phyloP scores from a whole-genome alignment of 1,284 basidiomycete genomes.

The Coriolopsis trogii region DNA sequence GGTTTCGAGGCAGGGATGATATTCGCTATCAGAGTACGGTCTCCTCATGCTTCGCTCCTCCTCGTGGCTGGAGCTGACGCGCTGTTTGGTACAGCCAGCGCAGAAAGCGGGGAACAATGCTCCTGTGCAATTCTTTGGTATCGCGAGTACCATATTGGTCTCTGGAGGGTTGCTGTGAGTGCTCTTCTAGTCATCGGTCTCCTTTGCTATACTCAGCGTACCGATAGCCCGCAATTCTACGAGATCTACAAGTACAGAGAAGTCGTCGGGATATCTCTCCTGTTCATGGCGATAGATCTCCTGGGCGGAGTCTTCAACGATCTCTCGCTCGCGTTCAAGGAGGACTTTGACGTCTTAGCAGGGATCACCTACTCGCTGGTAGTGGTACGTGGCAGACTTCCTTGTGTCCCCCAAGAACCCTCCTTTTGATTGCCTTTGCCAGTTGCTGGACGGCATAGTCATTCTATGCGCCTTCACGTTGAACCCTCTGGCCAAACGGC shows the following conservation, averaged over 20 bases:
- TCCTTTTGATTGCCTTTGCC: not conserved
- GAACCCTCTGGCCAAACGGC: slow-evolving; percentile 48
- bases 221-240: slow-evolving; percentile 52
- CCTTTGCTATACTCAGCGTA: not conserved
- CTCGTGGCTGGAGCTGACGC: not conserved
- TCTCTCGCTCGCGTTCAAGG: slow-evolving; percentile 72
- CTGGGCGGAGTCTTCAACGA: slow-evolving; percentile 74
- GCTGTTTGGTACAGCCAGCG: slow-evolving; percentile 36
- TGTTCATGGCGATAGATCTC: slow-evolving; percentile 74
- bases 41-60: not conserved
- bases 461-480: slow-evolving; percentile 61
- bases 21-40: slow-evolving; percentile 54
- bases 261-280: slow-evolving; percentile 74
- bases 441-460: slow-evolving; percentile 64
- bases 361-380: slow-evolving; percentile 64
- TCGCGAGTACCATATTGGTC: slow-evolving; percentile 64
- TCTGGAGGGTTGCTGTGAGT: slow-evolving; percentile 60
- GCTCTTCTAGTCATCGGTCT: not conserved
- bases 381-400: slow-evolving; percentile 43
- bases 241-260: slow-evolving; percentile 75
- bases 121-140: slow-evolving; percentile 65
- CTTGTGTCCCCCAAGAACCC: not conserved
- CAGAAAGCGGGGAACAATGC: slow-evolving; percentile 48
- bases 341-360: slow-evolving; percentile 66
- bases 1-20: slow-evolving; percentile 65